Conservation (phyloP, 2,329 filamentous ascomycete genomes). For the Emmonsia crescens region DNA sequence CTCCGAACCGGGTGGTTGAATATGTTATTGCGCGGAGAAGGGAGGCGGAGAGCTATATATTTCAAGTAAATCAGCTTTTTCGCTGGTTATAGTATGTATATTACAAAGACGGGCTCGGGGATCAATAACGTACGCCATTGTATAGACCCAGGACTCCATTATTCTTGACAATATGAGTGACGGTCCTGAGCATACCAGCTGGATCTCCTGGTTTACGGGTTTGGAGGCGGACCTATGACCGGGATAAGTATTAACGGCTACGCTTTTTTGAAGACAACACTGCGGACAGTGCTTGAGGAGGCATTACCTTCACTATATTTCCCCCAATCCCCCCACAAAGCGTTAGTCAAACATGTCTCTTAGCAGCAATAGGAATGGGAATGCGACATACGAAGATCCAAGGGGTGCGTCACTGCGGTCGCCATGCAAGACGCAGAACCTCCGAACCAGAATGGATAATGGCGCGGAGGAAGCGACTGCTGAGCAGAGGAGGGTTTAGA, state of each 20-base stretch:
- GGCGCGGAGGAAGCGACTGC: slow-evolving; percentile 20
- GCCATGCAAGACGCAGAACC: slow-evolving; percentile 89
- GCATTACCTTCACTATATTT: slow-evolving; percentile 43
- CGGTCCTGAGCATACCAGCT: slow-evolving; percentile 74
- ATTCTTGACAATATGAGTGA: slow-evolving; percentile 65
- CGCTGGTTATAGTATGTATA: too few species aligned
- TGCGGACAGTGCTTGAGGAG: neutral
- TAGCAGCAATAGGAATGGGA: neutral
- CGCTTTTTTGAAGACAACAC: neutral
- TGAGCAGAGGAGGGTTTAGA: neutral
- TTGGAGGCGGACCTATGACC: slow-evolving; percentile 67
- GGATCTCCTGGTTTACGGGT: slow-evolving; percentile 66
- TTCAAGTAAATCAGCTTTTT: neutral
- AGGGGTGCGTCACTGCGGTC: slow-evolving; percentile 80
- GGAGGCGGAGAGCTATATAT: slow-evolving; percentile 63
- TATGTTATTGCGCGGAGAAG: slow-evolving; percentile 91
- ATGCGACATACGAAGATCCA: slow-evolving; percentile 66
- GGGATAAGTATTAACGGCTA: slow-evolving; percentile 3
- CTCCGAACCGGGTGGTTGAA: slow-evolving; percentile 88
- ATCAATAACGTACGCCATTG: slow-evolving; percentile 51
- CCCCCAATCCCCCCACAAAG: neutral
- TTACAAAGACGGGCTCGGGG: neutral
- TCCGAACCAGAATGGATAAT: slow-evolving; percentile 90
- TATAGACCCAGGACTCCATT: slow-evolving; percentile 77
- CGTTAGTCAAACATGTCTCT: slow-evolving; percentile 15